Base-by-base conservation (phyloP, 163 green algal genomes). In the Scenedesmus sp. region DNA sequence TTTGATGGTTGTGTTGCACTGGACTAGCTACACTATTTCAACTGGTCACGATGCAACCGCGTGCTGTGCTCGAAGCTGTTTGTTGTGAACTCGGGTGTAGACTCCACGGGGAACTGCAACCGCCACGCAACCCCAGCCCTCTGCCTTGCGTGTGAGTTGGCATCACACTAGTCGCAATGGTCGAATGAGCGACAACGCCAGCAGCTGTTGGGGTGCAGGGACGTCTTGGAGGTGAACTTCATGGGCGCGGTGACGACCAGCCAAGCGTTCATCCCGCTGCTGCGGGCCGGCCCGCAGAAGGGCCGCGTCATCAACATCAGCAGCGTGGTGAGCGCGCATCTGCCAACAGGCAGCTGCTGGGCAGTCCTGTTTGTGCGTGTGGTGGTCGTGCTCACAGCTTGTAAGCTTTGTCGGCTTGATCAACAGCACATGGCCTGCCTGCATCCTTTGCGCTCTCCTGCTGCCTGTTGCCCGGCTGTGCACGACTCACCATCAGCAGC, bases 291-390 rank as follows among this genome's bases (percentile, higher is more conserved):
- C 16, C 65, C 10, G 56, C 65, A 83, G 44, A 73, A 76, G 44
- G 85, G 85, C 6, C 73, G 85, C 35, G 81, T 89, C 42, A 68
- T 89, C 65, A 89, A 89, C 68, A 89, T 89, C 26, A 83, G 85
- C 85, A 83, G 65, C 10, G 85, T 89, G 85, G 85, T 89, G 80
- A 83, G 85, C 10, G 18, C 2, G 20, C 20, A 15, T 33, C 4
- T 42, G 6, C 6, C 7, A 44, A 43, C 70, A 79, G 30, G 12
- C 26, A 40, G 12, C 68, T 79, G 22, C 42, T 43, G 30, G 30
- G 9, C n/a, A n/a, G n/a, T n/a, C n/a, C n/a, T n/a, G n/a, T n/a
- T n/a, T n/a, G n/a, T n/a, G n/a, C n/a, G n/a, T n/a, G n/a, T n/a
- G n/a, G n/a, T n/a, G n/a, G n/a, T n/a, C n/a, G n/a, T n/a, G n/a